Evolutionary conservation across 2,329 filamentous ascomycete species (phyloP).

Genomic region (Penicillium sp.): DNA sequence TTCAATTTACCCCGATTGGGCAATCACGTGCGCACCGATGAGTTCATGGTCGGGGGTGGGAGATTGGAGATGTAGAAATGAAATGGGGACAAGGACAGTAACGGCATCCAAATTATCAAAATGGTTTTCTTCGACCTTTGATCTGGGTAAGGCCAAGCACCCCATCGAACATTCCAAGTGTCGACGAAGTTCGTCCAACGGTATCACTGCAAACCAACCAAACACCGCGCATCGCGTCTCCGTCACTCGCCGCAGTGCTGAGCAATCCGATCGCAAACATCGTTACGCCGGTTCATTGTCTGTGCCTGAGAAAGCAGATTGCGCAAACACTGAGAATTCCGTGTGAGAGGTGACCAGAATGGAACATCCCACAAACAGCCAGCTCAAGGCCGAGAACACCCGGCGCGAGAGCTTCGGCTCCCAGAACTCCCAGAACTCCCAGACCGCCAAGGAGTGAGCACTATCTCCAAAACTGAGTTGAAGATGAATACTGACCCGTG

Average conservation of each 20-base stretch:
- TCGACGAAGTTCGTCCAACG: too few relatives aligned
- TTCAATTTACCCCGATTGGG: conserved; percentile 38
- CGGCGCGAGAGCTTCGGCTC: conserved; percentile 46
- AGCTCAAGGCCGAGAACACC: conserved; percentile 14
- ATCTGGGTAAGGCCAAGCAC: background rate
- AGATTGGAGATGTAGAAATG: background rate
- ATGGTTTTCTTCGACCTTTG: background rate
- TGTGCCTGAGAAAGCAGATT: too few relatives aligned
- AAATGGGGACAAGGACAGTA: background rate
- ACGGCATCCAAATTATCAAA: background rate
- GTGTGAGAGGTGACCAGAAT: too few relatives aligned
- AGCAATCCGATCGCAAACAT: too few relatives aligned
- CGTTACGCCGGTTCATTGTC: background rate
- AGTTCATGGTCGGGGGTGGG: background rate
- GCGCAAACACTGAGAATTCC: too few relatives aligned
- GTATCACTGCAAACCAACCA: conserved; percentile 6
- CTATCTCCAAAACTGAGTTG: background rate
- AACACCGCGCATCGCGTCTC: conserved; percentile 16
- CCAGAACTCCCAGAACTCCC: conserved; percentile 67
- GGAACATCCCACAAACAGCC: conserved; percentile 16
- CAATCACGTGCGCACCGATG: conserved; percentile 6
- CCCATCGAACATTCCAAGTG: background rate
- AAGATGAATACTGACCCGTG: conserved; percentile 3
- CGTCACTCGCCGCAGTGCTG: conserved; percentile 4
- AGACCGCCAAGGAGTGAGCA: conserved; percentile 67